Evolutionary conservation across 2,329 filamentous ascomycete species (phyloP).

Genomic region (Diatrype stigma): DNA sequence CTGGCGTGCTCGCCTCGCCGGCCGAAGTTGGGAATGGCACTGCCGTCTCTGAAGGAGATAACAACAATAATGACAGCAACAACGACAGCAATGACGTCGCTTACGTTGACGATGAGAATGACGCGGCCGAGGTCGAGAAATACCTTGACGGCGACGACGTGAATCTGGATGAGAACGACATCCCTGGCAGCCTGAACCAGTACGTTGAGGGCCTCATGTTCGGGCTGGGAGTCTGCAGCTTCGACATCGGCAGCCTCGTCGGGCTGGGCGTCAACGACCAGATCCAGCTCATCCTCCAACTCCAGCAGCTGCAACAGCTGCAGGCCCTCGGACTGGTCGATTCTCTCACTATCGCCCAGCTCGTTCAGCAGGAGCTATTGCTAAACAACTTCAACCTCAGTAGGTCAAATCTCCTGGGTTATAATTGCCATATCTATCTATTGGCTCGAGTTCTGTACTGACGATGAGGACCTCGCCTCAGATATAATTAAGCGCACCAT

Average conservation of each 20-base stretch:
- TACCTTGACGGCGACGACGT: conserved; percentile 5
- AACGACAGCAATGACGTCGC: conserved; percentile 13
- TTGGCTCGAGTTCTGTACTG: no score
- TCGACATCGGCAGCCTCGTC: conserved; percentile 18
- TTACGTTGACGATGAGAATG: conserved; percentile 12
- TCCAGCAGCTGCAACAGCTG: conserved; percentile 24
- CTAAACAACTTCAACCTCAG: conserved; percentile 20
- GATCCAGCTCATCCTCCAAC: conserved; percentile 24
- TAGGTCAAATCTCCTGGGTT: conserved; percentile 3
- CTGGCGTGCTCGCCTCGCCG: conserved; percentile 9
- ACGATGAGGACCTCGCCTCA: conserved; percentile 1
- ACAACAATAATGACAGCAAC: no score
- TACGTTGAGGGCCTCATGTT: conserved; percentile 20
- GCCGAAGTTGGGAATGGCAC: conserved; percentile 5
- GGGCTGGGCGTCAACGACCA: conserved; percentile 18
- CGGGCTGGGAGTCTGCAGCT: conserved; percentile 23
- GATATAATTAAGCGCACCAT: conserved; percentile 24
- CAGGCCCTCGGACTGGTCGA: conserved; percentile 23
- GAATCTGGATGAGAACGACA: conserved; percentile 12
- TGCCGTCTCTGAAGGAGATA: no score
- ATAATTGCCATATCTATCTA: conserved; percentile 7
- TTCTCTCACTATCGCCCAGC: conserved; percentile 16
- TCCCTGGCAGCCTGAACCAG: conserved; percentile 11
- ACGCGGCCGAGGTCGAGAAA: conserved; percentile 8
- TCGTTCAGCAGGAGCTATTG: conserved; percentile 21